phyloP scores from a whole-genome alignment of 805 yeast species.

The Wickerhamiella domercqiae region DNA sequence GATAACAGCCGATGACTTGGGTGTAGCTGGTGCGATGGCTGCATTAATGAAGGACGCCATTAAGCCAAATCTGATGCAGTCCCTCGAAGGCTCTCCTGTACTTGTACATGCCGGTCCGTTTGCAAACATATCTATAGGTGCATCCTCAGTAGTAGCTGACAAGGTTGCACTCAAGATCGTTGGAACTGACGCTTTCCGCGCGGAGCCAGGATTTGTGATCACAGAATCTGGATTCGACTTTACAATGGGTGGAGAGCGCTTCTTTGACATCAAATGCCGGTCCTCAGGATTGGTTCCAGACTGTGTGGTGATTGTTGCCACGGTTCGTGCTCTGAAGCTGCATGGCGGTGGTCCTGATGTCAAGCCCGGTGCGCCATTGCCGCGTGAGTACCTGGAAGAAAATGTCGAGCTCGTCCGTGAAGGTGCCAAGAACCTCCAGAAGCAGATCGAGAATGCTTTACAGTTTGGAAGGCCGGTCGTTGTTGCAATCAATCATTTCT shows the following conservation, averaged over 20 bases:
- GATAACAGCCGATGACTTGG: constrained; percentile 85
- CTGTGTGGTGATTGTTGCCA: constrained; percentile 85
- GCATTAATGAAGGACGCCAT: constrained; percentile 91
- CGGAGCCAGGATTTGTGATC: constrained; percentile 60
- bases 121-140: constrained; percentile 95
- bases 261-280: constrained; percentile 89
- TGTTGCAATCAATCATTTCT: constrained; percentile 84
- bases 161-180: constrained; percentile 83
- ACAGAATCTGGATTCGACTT: constrained; percentile 98
- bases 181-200: constrained; percentile 39
- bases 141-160: constrained; percentile 88
- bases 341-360: constrained; percentile 98
- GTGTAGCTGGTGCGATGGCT: constrained; percentile 88
- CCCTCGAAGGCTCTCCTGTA: constrained; percentile 94
- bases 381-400: constrained; percentile 68
- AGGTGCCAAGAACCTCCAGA: constrained; percentile 80
- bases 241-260: constrained; percentile 98
- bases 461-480: constrained; percentile 83
- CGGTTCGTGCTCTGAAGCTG: constrained; percentile 85
- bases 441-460: constrained; percentile 77
- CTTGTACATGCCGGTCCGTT: constrained; percentile 98
- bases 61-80: constrained; percentile 93
- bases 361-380: constrained; percentile 81
- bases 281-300: constrained; percentile 84
- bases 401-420: constrained; percentile 59